Percentiles rank a stretch among this genome's conserved stretches.
Conservation (phyloP, 2,329 filamentous ascomycete genomes). For the Penicillium griseofulvum region DNA sequence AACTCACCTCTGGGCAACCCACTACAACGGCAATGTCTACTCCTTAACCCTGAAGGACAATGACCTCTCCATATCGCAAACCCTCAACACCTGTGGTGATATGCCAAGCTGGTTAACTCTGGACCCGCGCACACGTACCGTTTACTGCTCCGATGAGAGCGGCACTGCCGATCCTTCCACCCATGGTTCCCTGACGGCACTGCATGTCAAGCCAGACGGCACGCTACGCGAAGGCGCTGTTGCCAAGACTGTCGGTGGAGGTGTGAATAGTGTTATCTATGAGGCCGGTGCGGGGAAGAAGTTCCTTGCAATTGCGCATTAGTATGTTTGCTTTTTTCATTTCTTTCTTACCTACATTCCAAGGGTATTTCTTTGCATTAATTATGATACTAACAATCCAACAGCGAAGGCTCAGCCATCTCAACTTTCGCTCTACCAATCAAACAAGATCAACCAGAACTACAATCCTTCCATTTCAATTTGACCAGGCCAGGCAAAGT, state of each 20-base stretch:
- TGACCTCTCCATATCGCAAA: slow-evolving; percentile 23
- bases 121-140: slow-evolving; percentile 22
- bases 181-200: slow-evolving; percentile 32
- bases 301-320: slow-evolving; percentile 39
- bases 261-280: slow-evolving; percentile 37
- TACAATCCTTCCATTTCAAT: slow-evolving; percentile 46
- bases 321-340: slow-evolving; percentile 27
- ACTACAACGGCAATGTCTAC: slow-evolving; percentile 26
- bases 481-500: slow-evolving; percentile 36
- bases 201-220: slow-evolving; percentile 20
- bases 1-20: slow-evolving; percentile 21
- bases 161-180: slow-evolving; percentile 22
- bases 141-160: slow-evolving; percentile 39
- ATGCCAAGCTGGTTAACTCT: slow-evolving; percentile 41
- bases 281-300: slow-evolving; percentile 21
- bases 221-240: slow-evolving; percentile 22
- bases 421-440: slow-evolving; percentile 36
- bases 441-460: slow-evolving; percentile 1
- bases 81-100: slow-evolving; percentile 31
- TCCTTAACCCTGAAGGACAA: slow-evolving; percentile 13
- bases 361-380: neutral
- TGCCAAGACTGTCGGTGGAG: slow-evolving; percentile 27
- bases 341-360: neutral
- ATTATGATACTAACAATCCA: slow-evolving; percentile 3
- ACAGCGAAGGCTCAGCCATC: slow-evolving; percentile 31